Evolutionary conservation across 768 basidiomycete species (phyloP).

Genomic region (Lanmaoa rubissima): DNA sequence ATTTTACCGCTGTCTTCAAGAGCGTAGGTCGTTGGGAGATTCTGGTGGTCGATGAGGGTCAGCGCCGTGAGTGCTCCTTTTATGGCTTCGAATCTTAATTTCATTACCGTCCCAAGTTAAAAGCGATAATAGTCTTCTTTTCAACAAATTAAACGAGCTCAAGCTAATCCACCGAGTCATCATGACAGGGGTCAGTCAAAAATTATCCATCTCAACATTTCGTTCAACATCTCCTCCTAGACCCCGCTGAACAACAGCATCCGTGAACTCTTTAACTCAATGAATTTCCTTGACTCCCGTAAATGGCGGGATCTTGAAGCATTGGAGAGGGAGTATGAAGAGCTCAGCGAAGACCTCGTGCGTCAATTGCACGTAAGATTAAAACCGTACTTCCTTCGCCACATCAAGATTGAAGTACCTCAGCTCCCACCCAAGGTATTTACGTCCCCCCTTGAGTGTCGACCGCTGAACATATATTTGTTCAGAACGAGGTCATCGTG

Average conservation of each 20-base stretch:
- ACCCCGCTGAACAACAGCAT: conserved; percentile 98
- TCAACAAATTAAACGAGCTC: conserved; percentile 79
- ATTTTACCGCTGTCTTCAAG: conserved; percentile 76
- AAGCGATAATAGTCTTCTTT: conserved; percentile 74
- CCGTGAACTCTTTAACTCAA: conserved; percentile 92
- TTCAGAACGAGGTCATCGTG: conserved; percentile 85
- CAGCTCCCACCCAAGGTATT: conserved; percentile 87
- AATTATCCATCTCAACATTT: background rate
- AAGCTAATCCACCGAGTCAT: conserved; percentile 78
- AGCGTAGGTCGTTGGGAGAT: conserved; percentile 87
- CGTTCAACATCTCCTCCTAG: conserved; percentile 31
- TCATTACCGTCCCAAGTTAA: conserved; percentile 57
- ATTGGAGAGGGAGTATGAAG: conserved; percentile 72
- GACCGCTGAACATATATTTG: conserved; percentile 3
- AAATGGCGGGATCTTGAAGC: conserved; percentile 75
- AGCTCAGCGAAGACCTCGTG: conserved; percentile 76
- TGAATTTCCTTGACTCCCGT: conserved; percentile 87
- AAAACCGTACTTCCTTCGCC: conserved; percentile 88
- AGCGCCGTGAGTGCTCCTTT: conserved; percentile 60
- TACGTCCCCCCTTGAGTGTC: background rate
- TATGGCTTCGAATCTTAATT: background rate
- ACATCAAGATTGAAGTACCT: conserved; percentile 90
- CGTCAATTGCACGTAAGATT: conserved; percentile 76
- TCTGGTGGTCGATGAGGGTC: conserved; percentile 92
- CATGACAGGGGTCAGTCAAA: conserved; percentile 72